Evolutionary conservation across 2,329 filamentous ascomycete species (phyloP).

Genomic region (Aspergillus quadricinctus): DNA sequence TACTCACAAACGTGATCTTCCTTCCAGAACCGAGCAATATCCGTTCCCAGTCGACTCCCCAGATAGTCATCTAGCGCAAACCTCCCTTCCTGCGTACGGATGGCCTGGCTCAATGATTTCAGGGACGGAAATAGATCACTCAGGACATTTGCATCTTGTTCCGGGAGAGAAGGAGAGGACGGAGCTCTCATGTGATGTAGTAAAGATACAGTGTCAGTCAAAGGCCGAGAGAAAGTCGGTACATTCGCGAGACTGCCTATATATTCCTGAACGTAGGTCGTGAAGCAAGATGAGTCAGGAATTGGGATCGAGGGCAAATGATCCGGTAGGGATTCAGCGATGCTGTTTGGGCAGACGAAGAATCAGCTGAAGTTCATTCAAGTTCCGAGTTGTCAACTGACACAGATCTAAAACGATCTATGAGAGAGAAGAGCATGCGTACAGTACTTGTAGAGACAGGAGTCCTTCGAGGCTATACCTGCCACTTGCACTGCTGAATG

Average conservation of each 20-base stretch:
- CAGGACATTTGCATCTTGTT: constrained; percentile 28
- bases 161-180: constrained; percentile 16
- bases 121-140: constrained; percentile 27
- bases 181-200: constrained; percentile 16
- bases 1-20: constrained; percentile 27
- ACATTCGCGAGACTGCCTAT: constrained; percentile 35
- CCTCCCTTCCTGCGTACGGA: constrained; percentile 15
- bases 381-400: not conserved
- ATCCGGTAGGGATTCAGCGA: constrained; percentile 17
- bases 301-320: constrained; percentile 28
- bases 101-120: constrained; percentile 14
- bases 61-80: constrained; percentile 29
- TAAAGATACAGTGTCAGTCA: constrained; percentile 15
- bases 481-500: constrained; percentile 16
- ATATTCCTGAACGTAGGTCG: constrained; percentile 20
- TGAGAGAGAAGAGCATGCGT: constrained; percentile 1
- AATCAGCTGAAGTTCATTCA: not conserved
- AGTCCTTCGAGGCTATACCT: constrained; percentile 15
- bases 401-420: not conserved
- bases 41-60: constrained; percentile 23
- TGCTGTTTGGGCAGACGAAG: constrained; percentile 9
- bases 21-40: constrained; percentile 38
- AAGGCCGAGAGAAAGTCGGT: constrained; percentile 2
- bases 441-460: constrained; percentile 24
- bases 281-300: constrained; percentile 21